Evolutionary conservation across 2,329 filamentous ascomycete species (phyloP).

Genomic region (Fusarium sp.): DNA sequence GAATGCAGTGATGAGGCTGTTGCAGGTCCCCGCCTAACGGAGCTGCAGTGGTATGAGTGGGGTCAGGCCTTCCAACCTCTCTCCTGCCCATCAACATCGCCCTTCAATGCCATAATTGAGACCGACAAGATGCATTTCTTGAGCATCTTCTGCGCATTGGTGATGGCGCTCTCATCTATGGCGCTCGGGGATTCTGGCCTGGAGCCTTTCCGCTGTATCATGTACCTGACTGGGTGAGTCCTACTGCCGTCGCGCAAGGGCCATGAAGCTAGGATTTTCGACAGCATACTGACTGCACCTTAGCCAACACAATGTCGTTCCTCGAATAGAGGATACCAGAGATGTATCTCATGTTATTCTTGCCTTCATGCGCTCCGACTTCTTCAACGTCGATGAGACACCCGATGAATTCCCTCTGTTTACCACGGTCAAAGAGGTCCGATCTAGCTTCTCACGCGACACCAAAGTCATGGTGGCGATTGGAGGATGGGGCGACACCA

Average conservation of each 20-base stretch:
- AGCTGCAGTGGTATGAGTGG: too few species aligned
- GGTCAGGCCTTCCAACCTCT: too few species aligned
- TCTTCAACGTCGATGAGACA: slow-evolving; percentile 56
- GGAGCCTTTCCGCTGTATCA: slow-evolving; percentile 48
- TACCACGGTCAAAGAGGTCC: slow-evolving; percentile 57
- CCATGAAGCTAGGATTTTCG: neutral
- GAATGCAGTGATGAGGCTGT: too few species aligned
- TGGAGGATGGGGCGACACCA: slow-evolving; percentile 76
- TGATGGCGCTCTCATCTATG: neutral
- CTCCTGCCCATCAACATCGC: too few species aligned
- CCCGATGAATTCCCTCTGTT: slow-evolving; percentile 60
- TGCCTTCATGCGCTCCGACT: slow-evolving; percentile 63
- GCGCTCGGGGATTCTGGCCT: neutral
- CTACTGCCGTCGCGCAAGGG: neutral
- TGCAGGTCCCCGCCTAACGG: too few species aligned
- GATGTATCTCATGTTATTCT: slow-evolving; percentile 65
- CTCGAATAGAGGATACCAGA: slow-evolving; percentile 48
- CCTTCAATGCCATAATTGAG: too few species aligned
- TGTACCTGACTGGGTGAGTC: slow-evolving; percentile 60
- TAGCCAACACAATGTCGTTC: slow-evolving; percentile 59
- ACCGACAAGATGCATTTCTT: slow-evolving; percentile 1
- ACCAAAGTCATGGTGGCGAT: slow-evolving; percentile 74
- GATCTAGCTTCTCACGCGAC: slow-evolving; percentile 56
- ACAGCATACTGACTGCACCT: slow-evolving; percentile 39
- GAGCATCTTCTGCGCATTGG: neutral